Conservation (phyloP, 2,329 filamentous ascomycete genomes). For the Aspergillus arachidicola region DNA sequence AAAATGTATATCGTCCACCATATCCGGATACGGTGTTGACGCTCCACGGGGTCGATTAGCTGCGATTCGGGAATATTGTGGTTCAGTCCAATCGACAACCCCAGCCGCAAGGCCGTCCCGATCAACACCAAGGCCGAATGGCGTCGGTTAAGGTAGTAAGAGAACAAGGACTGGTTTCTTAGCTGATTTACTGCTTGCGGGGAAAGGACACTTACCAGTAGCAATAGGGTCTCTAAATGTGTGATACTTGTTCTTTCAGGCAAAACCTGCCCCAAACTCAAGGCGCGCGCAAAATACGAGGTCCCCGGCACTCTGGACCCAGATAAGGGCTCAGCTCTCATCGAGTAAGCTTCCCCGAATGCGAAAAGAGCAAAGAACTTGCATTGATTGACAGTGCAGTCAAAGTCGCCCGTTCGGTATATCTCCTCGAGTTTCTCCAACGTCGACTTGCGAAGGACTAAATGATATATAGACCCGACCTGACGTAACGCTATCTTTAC, state of each 20-base stretch:
- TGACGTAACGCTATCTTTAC: slow-evolving; percentile 42
- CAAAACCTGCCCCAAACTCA: slow-evolving; percentile 45
- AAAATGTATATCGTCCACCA: slow-evolving; percentile 46
- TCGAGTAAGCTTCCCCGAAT: slow-evolving; percentile 50
- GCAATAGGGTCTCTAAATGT: slow-evolving; percentile 47
- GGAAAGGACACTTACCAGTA: slow-evolving; percentile 34
- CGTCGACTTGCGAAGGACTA: slow-evolving; percentile 41
- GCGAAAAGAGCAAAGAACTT: slow-evolving; percentile 51
- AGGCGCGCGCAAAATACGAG: slow-evolving; percentile 46
- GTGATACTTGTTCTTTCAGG: slow-evolving; percentile 49
- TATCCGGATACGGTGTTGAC: slow-evolving; percentile 39
- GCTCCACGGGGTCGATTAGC: slow-evolving; percentile 42
- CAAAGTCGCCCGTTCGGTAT: slow-evolving; percentile 35
- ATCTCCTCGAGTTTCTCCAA: slow-evolving; percentile 44
- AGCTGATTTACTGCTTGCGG: background rate
- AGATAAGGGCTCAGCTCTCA: slow-evolving; percentile 35
- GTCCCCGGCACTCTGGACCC: slow-evolving; percentile 47
- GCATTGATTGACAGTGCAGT: slow-evolving; percentile 42
- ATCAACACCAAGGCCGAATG: slow-evolving; percentile 38
- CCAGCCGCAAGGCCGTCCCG: slow-evolving; percentile 45
- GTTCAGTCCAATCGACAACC: slow-evolving; percentile 48
- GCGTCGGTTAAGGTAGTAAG: slow-evolving; percentile 40
- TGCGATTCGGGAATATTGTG: slow-evolving; percentile 42
- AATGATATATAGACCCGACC: slow-evolving; percentile 39
- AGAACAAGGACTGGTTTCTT: slow-evolving; percentile 34